These are phyloP conservation scores for Huntiella savannae DNA, from an alignment of 2,329 filamentous ascomycete genomes.

Conservation along the genomic window DNA sequence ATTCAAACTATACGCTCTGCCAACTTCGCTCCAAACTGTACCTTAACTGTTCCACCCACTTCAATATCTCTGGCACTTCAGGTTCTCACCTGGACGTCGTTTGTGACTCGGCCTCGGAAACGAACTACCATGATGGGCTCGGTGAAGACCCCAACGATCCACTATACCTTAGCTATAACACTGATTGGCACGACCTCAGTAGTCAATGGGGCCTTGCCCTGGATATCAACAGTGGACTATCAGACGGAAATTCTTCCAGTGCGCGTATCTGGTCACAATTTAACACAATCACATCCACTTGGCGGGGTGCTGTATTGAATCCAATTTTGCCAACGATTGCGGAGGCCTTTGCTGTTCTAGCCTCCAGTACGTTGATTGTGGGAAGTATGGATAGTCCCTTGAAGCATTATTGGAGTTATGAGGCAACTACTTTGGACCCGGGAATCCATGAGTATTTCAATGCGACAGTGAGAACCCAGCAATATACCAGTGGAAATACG, in stretches of 20 bases:
- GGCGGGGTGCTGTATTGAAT: neutral
- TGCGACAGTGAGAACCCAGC: conserved; percentile 41
- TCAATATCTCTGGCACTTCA: conserved; percentile 32
- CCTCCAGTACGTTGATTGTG: conserved; percentile 45
- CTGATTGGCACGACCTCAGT: conserved; percentile 21
- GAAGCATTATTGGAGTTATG: conserved; percentile 33
- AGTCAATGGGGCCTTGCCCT: conserved; percentile 34
- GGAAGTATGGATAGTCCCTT: conserved; percentile 41
- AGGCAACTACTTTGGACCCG: conserved; percentile 16
- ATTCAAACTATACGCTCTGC: conserved; percentile 44
- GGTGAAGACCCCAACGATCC: conserved; percentile 28
- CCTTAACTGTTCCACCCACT: conserved; percentile 46
- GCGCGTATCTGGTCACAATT: conserved; percentile 35
- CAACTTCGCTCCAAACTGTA: conserved; percentile 44
- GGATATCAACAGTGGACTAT: conserved; percentile 35
- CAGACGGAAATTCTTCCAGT: conserved; percentile 37
- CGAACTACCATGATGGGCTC: no score
- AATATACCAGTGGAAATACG: conserved; percentile 50
- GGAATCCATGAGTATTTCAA: conserved; percentile 39
- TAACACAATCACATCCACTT: conserved; percentile 17
- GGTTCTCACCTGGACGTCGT: conserved; percentile 40
- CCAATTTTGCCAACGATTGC: conserved; percentile 42
- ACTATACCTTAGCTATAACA: neutral
- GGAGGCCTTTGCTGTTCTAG: conserved; percentile 54
- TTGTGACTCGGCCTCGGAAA: conserved; percentile 25